These are phyloP conservation scores for Suillus subalutaceus DNA, from an alignment of 768 basidiomycete species.

Conservation along the genomic window DNA sequence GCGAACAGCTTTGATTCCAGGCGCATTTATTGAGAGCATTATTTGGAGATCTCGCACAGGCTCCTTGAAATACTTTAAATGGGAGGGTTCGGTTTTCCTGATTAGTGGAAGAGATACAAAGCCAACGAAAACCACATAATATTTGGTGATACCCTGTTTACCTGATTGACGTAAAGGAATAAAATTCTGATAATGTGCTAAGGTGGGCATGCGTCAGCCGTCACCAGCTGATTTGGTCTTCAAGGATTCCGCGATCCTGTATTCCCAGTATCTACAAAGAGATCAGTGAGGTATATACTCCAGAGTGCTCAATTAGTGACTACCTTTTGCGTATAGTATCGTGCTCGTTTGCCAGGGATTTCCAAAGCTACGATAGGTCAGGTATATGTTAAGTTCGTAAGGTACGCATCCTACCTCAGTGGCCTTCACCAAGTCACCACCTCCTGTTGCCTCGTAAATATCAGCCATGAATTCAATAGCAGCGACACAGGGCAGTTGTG, in stretches of 20 bases:
- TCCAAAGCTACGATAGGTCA: slow-evolving; percentile 60
- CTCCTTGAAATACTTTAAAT: not conserved
- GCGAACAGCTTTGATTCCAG: not conserved
- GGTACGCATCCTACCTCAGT: slow-evolving; percentile 42
- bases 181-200: slow-evolving; percentile 20
- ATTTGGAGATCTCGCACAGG: not conserved
- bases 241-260: slow-evolving; percentile 61
- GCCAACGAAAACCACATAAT: not conserved
- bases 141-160: not conserved
- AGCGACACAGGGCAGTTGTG: slow-evolving; percentile 74
- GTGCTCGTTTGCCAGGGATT: slow-evolving; percentile 63
- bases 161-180: not conserved
- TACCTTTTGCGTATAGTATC: slow-evolving; percentile 82
- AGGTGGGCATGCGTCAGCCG: slow-evolving; percentile 15
- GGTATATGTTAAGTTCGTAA: slow-evolving; percentile 2
- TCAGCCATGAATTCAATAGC: slow-evolving; percentile 91
- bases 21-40: not conserved
- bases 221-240: slow-evolving; percentile 13
- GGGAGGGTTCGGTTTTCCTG: not conserved
- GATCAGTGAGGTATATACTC: slow-evolving; percentile 20
- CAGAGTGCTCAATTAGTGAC: slow-evolving; percentile 14
- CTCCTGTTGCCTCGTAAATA: slow-evolving; percentile 61
- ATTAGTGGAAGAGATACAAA: not conserved
- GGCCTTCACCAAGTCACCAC: slow-evolving; percentile 48
- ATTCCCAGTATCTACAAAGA: slow-evolving; percentile 70